Evolutionary conservation across 805 yeast species (phyloP).

Genomic region (Cyberlindnera mycetangii): DNA sequence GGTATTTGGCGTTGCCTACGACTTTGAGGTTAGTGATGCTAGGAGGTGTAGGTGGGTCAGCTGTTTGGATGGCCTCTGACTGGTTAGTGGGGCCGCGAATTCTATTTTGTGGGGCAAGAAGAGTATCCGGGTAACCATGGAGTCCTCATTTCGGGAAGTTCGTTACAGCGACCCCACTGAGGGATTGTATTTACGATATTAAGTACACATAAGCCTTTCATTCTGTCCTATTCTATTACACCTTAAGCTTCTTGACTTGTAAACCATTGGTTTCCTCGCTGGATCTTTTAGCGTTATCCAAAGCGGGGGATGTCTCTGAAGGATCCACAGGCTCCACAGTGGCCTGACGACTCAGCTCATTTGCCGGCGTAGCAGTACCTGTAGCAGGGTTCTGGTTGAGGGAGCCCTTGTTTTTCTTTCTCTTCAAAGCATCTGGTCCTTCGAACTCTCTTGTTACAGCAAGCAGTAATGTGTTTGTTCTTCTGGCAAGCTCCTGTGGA

Average conservation of each 20-base stretch:
- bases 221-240: slow-evolving; percentile 1
- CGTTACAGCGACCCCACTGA: background rate
- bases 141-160: background rate
- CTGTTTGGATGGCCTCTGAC: background rate
- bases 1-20: background rate
- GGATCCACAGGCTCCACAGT: slow-evolving; percentile 28
- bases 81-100: background rate
- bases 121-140: background rate
- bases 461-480: slow-evolving; percentile 62
- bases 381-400: background rate
- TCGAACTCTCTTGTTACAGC: slow-evolving; percentile 71
- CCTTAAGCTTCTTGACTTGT: slow-evolving; percentile 16
- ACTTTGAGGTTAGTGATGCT: too few relatives aligned
- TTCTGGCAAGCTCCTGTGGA: slow-evolving; percentile 66
- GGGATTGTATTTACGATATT: too few relatives aligned
- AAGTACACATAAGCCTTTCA: too few relatives aligned
- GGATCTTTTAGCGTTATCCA: background rate
- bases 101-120: background rate
- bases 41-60: too few relatives aligned
- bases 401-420: slow-evolving; percentile 33
- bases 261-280: slow-evolving; percentile 10
- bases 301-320: too few relatives aligned
- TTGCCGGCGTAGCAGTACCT: slow-evolving; percentile 19
- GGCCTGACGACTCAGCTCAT: slow-evolving; percentile 31
- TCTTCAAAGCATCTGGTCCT: slow-evolving; percentile 53